phyloP scores from a whole-genome alignment of 176 grass and related monocot species.

The Raddia guianensis region DNA sequence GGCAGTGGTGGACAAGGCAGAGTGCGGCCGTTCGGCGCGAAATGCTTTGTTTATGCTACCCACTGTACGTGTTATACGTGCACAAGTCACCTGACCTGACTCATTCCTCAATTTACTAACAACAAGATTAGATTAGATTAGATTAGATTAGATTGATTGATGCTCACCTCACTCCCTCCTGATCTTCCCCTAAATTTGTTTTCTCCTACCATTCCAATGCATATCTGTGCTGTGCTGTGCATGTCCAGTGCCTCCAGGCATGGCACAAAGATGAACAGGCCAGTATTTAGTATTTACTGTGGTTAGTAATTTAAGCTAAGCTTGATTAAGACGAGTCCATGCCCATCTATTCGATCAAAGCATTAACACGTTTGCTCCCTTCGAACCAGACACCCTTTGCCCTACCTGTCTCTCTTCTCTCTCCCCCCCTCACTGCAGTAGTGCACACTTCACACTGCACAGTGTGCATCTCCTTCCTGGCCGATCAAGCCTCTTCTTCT shows the following conservation, averaged over 20 bases:
- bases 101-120: not conserved
- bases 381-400: conserved; percentile 59
- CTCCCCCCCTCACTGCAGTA: too few species aligned
- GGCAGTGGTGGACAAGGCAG: conserved; percentile 23
- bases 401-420: conserved; percentile 50
- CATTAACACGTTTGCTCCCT: conserved; percentile 83
- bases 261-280: too few species aligned
- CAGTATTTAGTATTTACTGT: too few species aligned
- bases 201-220: too few species aligned
- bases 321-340: conserved; percentile 14
- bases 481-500: not conserved
- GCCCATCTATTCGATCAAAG: conserved; percentile 46
- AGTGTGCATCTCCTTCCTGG: not conserved
- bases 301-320: not conserved
- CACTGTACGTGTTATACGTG: conserved; percentile 5
- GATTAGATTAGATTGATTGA: not conserved
- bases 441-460: too few species aligned
- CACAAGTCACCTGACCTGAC: conserved; percentile 7
- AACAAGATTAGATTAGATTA: not conserved
- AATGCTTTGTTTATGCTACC: conserved; percentile 73
- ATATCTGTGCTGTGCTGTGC: too few species aligned
- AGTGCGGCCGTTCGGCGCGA: conserved; percentile 84
- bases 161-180: not conserved
- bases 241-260: too few species aligned
- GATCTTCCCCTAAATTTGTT: not conserved